These are phyloP conservation scores for Lyophyllum semitale DNA, from an alignment of 768 basidiomycete genomes.

Conservation along the genomic window DNA sequence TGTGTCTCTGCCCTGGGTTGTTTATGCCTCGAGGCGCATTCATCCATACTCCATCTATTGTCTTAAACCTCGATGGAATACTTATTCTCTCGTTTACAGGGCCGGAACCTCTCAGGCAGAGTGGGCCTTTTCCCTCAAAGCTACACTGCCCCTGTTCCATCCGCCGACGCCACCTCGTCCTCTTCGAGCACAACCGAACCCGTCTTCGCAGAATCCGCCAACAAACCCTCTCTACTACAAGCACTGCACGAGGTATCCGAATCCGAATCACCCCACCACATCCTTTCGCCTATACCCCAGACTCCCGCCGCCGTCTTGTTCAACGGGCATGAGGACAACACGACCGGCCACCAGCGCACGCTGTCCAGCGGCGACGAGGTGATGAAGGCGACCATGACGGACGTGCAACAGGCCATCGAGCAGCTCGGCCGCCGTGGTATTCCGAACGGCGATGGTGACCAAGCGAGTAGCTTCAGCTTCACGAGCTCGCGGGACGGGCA, in stretches of 20 bases:
- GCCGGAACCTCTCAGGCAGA: conserved; percentile 79
- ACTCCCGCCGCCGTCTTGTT: conserved; percentile 32
- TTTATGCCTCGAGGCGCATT: not conserved
- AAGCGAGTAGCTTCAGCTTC: conserved; percentile 75
- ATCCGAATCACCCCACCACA: conserved; percentile 31
- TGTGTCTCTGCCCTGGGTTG: no score
- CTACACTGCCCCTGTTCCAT: conserved; percentile 71
- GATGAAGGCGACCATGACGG: conserved; percentile 88
- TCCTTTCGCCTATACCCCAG: conserved; percentile 38
- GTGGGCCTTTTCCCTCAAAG: conserved; percentile 90
- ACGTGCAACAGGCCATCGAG: conserved; percentile 89
- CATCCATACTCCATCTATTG: not conserved
- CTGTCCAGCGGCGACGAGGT: conserved; percentile 47
- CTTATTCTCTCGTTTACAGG: conserved; percentile 47
- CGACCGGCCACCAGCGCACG: conserved; percentile 20
- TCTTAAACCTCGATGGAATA: not conserved
- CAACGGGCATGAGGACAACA: conserved; percentile 27
- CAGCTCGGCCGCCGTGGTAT: conserved; percentile 62
- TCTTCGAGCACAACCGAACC: conserved; percentile 19
- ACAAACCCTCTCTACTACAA: conserved; percentile 38
- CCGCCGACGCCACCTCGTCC: conserved; percentile 26
- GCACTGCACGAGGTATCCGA: conserved; percentile 52
- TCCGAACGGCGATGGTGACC: conserved; percentile 46
- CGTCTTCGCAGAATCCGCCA: conserved; percentile 14
- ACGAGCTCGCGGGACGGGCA: conserved; percentile 64